Conservation (phyloP, 441 rosid species). For the Raphanus hybrid region DNA sequence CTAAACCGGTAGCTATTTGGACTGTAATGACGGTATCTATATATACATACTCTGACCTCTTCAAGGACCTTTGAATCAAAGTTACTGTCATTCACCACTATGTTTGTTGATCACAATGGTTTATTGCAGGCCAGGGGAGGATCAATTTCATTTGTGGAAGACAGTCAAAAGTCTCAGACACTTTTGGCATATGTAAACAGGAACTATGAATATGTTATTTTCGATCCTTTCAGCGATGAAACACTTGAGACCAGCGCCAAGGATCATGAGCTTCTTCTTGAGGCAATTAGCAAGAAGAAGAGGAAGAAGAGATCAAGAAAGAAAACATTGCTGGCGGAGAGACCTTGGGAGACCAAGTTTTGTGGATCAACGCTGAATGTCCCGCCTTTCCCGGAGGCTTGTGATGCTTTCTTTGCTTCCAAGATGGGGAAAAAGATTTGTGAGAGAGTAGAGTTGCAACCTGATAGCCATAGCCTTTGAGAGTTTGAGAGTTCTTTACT, state of each 20-base stretch:
- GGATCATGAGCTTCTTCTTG: slow-evolving; percentile 4
- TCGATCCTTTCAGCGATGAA: background rate
- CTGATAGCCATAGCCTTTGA: background rate
- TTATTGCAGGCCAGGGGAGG: background rate
- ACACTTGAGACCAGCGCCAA: background rate
- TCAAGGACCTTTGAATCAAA: background rate
- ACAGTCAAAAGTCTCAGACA: background rate
- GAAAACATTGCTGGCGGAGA: background rate
- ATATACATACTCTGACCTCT: background rate
- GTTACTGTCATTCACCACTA: background rate
- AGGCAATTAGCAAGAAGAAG: background rate
- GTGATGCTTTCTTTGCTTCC: background rate
- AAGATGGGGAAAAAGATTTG: background rate
- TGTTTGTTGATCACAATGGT: background rate
- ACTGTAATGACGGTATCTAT: background rate
- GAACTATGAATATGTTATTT: background rate
- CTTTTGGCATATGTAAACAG: background rate
- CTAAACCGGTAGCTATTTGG: slow-evolving; percentile 1
- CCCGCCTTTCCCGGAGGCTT: background rate
- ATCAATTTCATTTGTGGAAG: background rate
- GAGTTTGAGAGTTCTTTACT: background rate
- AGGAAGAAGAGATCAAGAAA: slow-evolving; percentile 10
- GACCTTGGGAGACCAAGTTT: background rate
- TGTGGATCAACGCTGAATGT: background rate
- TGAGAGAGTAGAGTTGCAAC: background rate